A percentile compares a stretch with the other conserved stretches of the same genome.
Conservation (phyloP, 2,329 filamentous ascomycete species). For the Curvularia eragrostidis region DNA sequence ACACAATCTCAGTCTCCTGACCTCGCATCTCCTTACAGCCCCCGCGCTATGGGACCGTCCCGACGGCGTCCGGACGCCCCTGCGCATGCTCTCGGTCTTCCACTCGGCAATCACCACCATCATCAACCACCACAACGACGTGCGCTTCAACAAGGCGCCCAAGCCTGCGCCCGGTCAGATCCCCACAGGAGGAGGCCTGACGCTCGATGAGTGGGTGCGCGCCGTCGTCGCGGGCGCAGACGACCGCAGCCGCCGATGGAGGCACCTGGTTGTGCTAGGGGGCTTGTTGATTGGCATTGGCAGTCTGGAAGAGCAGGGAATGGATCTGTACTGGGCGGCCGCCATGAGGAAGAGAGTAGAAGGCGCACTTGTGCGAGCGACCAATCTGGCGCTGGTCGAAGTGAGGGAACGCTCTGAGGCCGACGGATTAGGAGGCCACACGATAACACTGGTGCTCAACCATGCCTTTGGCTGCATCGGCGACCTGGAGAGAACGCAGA, state of each 20-base stretch:
- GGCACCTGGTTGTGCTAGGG: constrained; percentile 80
- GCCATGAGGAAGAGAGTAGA: constrained; percentile 72
- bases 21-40: constrained; percentile 73
- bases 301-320: constrained; percentile 51
- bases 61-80: constrained; percentile 67
- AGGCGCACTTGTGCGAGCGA: constrained; percentile 73
- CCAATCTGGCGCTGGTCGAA: constrained; percentile 74
- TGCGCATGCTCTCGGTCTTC: constrained; percentile 73
- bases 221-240: constrained; percentile 67
- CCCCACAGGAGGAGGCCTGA: constrained; percentile 54
- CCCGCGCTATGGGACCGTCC: constrained; percentile 73
- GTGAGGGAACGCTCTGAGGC: constrained; percentile 58
- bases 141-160: constrained; percentile 38
- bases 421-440: constrained; percentile 56
- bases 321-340: constrained; percentile 66
- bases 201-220: constrained; percentile 64
- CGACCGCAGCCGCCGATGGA: constrained; percentile 73
- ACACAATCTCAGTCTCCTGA: constrained; percentile 74
- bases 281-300: constrained; percentile 79
- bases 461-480: constrained; percentile 77
- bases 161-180: constrained; percentile 39
- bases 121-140: constrained; percentile 55
- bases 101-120: constrained; percentile 69
- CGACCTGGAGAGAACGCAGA: constrained; percentile 61
- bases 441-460: constrained; percentile 73